phyloP scores from a whole-genome alignment of 768 basidiomycete genomes.

The Lentinula sp. region DNA sequence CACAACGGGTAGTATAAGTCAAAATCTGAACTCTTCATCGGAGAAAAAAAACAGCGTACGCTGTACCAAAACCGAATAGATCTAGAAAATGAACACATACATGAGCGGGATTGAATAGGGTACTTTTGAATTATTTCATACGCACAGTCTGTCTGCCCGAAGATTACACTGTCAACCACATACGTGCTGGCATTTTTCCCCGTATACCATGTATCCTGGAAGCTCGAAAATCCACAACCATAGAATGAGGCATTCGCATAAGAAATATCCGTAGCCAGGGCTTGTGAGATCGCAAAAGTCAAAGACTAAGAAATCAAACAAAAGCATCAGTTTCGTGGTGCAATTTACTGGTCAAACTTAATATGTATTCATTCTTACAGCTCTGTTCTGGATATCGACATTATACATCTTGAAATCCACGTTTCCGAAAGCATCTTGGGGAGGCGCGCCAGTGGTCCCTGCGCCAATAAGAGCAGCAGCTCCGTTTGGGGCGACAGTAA shows the following conservation, averaged over 20 bases:
- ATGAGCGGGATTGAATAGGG: background rate
- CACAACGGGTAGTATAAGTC: background rate
- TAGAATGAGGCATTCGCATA: conserved; percentile 68
- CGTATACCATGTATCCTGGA: conserved; percentile 63
- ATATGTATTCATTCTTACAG: conserved; percentile 31
- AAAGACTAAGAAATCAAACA: conserved; percentile 24
- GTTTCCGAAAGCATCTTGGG: conserved; percentile 45
- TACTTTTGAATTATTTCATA: background rate
- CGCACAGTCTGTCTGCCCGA: conserved; percentile 60
- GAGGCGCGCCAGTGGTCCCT: conserved; percentile 51
- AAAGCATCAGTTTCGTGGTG: background rate
- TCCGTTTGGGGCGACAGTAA: conserved; percentile 51
- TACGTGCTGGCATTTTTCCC: conserved; percentile 54
- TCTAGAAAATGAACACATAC: conserved; percentile 23
- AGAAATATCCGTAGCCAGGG: conserved; percentile 55
- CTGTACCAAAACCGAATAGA: conserved; percentile 56
- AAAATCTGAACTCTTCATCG: no score
- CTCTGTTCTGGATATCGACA: conserved; percentile 60
- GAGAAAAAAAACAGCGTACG: conserved; percentile 21
- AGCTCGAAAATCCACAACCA: conserved; percentile 54
- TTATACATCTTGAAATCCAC: conserved; percentile 60
- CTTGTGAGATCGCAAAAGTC: conserved; percentile 54
- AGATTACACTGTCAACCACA: conserved; percentile 55
- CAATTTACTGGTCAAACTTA: background rate
- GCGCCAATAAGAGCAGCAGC: conserved; percentile 55